phyloP scores from a whole-genome alignment of 169 alveolate genomes.

The Cryptosporidium parvum region DNA sequence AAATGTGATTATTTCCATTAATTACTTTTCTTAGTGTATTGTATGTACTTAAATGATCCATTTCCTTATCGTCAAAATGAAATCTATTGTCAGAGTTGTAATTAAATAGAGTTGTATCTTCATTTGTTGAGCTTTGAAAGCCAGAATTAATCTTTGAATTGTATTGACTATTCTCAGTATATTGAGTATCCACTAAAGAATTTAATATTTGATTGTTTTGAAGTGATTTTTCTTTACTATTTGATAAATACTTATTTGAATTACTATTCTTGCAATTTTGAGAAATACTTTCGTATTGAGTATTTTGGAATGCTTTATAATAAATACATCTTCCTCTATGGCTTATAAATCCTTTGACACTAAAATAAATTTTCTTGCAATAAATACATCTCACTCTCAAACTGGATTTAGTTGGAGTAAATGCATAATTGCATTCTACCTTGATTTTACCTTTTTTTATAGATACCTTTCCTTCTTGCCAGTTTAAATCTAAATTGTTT shows the following conservation, averaged over 20 bases:
- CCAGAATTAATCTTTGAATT: slow-evolving; percentile 14
- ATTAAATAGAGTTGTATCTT: background rate
- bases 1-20: background rate
- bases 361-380: slow-evolving; percentile 45
- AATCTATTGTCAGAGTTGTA: background rate
- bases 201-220: slow-evolving; percentile 8
- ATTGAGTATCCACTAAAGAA: slow-evolving; percentile 3
- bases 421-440: slow-evolving; percentile 58
- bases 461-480: slow-evolving; percentile 73
- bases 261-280: background rate
- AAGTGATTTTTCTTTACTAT: background rate
- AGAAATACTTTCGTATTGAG: background rate
- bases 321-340: slow-evolving; percentile 51
- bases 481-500: slow-evolving; percentile 15
- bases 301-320: slow-evolving; percentile 23
- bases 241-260: slow-evolving; percentile 8
- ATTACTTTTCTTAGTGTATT: background rate
- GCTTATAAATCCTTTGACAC: slow-evolving; percentile 49
- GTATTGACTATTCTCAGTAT: slow-evolving; percentile 42
- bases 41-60: background rate
- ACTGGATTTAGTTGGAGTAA: slow-evolving; percentile 72
- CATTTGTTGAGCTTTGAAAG: background rate
- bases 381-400: slow-evolving; percentile 59
- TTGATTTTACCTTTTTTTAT: slow-evolving; percentile 54
- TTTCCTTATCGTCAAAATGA: background rate